Evolutionary conservation across 148 eudicot genomes (phyloP).

Genomic region (Fagopyrum esculentum): DNA sequence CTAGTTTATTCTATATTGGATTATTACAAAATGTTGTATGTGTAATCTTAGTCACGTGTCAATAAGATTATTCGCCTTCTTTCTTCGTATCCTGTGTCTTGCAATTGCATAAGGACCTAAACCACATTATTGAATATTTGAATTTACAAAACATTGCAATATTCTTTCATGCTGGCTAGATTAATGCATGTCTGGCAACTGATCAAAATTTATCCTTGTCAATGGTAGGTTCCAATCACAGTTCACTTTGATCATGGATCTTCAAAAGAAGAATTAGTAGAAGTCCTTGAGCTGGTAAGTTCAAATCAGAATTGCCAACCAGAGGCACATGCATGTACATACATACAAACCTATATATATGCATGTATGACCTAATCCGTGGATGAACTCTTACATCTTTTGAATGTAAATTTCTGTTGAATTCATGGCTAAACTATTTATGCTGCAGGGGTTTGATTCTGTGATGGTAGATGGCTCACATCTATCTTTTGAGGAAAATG

Average conservation of each 20-base stretch:
- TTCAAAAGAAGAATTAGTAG: constrained; percentile 74
- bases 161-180: neutral
- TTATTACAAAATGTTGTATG: neutral
- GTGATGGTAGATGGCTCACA: constrained; percentile 98
- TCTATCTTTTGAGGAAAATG: constrained; percentile 75
- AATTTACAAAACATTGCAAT: neutral
- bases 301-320: neutral
- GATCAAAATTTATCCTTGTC: neutral
- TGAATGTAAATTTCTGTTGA: neutral
- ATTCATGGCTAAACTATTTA: neutral
- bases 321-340: neutral
- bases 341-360: neutral
- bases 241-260: constrained; percentile 97
- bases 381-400: neutral
- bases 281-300: constrained; percentile 80
- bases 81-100: too few species aligned
- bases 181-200: neutral
- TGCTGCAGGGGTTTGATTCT: constrained; percentile 77
- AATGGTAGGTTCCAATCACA: constrained; percentile 75
- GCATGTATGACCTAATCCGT: neutral
- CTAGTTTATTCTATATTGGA: neutral
- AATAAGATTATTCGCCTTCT: neutral
- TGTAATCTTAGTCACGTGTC: neutral
- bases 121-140: neutral
- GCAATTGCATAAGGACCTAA: neutral